Percentiles rank a stretch among this genome's conserved stretches.
Conservation (phyloP, 208 protist species). For the Leptomonas seymouri region DNA sequence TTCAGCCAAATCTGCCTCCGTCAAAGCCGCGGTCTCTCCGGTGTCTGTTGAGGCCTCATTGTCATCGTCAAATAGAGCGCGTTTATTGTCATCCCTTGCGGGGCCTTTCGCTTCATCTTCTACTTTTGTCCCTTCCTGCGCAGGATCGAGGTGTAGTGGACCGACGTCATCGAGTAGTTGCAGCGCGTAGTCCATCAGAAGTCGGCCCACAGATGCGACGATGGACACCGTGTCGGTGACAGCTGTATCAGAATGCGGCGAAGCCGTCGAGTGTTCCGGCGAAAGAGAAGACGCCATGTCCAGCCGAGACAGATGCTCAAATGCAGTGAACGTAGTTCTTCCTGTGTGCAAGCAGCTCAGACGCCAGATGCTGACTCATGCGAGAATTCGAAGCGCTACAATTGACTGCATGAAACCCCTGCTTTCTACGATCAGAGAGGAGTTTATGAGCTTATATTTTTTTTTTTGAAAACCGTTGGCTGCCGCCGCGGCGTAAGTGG, state of each 20-base stretch:
- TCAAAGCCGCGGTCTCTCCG: slow-evolving; percentile 17
- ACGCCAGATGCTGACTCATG: no score
- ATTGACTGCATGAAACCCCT: no score
- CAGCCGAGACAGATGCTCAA: background rate
- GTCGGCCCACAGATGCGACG: slow-evolving; percentile 27
- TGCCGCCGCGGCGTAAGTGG: no score
- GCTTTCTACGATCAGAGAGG: no score
- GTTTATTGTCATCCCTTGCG: background rate
- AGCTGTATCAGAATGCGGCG: background rate
- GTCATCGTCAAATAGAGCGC: background rate
- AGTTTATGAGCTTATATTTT: no score
- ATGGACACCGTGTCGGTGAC: background rate
- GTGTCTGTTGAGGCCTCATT: background rate
- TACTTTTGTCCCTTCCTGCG: background rate
- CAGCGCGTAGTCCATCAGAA: slow-evolving; percentile 49
- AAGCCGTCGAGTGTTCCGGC: background rate
- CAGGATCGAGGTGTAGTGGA: background rate
- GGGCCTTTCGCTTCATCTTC: background rate
- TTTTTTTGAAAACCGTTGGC: no score
- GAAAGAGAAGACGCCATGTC: slow-evolving; percentile 11
- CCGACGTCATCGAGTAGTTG: slow-evolving; percentile 54
- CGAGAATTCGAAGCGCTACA: no score
- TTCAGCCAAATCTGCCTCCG: slow-evolving; percentile 21
- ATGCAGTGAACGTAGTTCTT: background rate
- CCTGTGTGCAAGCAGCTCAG: no score